These are phyloP conservation scores for Chlorella sp. DNA, from an alignment of 139 green algal species.

Conservation along the genomic window DNA sequence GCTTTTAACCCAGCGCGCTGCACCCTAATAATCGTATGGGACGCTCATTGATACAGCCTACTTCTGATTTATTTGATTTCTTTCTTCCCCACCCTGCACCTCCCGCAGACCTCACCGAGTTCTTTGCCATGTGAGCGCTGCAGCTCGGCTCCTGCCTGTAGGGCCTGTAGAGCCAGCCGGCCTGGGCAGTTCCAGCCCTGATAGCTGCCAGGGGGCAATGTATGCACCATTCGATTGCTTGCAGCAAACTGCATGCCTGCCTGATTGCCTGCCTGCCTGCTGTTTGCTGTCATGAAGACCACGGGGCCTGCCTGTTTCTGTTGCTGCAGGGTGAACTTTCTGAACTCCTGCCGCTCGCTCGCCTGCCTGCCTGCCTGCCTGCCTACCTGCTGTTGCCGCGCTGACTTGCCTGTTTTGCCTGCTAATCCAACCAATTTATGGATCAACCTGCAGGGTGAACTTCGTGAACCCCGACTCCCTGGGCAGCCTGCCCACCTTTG, in stretches of 20 bases:
- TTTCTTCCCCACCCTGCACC: too few relatives aligned
- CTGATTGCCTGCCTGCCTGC: too few relatives aligned
- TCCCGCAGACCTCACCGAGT: conserved; percentile 52
- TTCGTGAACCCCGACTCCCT: conserved; percentile 80
- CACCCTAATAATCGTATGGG: too few relatives aligned
- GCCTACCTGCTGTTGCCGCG: conserved; percentile 59
- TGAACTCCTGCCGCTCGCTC: too few relatives aligned
- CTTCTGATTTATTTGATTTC: too few relatives aligned
- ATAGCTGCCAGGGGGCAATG: too few relatives aligned
- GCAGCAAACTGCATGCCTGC: not conserved
- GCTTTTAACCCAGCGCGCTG: not conserved
- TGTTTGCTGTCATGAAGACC: too few relatives aligned
- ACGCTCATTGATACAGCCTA: too few relatives aligned
- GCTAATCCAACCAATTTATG: too few relatives aligned
- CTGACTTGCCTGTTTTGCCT: not conserved
- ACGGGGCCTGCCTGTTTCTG: conserved; percentile 34
- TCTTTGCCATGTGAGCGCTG: conserved; percentile 49
- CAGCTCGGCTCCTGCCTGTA: not conserved
- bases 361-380: too few relatives aligned
- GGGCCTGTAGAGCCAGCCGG: too few relatives aligned
- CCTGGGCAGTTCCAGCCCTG: not conserved
- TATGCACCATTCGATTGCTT: not conserved
- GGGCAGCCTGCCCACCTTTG: conserved; percentile 70
- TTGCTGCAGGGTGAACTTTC: conserved; percentile 66
- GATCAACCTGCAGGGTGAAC: conserved; percentile 31